Base-by-base conservation (phyloP, 768 basidiomycete genomes). In the Pleurotus giganteus region DNA sequence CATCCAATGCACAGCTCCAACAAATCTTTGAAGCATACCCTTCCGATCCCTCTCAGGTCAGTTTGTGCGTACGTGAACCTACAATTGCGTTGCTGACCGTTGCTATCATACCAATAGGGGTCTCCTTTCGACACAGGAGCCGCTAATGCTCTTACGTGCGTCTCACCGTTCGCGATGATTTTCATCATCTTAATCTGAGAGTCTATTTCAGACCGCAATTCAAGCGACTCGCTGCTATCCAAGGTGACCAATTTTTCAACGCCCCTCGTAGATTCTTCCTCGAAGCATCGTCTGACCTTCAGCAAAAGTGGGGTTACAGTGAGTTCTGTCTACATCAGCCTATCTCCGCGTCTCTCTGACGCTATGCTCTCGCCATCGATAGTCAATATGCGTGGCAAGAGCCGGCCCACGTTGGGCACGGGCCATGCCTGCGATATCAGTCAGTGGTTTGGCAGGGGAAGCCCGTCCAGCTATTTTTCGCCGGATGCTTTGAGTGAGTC, bases 141-240 rank as follows among this genome's bases (percentile, higher is more conserved):
- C 19, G 32, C 55, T 2, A 68, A 67, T 41, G 56, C 55, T 3
- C 47, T 64, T 19, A 66, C 63, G 65, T 64, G 15, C 12, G 64
- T n/a, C n/a, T 58, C n/a, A n/a, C 31, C 31, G 31, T 32, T 32
- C 31, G 13, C 31, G n/a, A n/a, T n/a, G n/a, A n/a, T n/a, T n/a
- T n/a, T n/a, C n/a, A n/a, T n/a, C n/a, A n/a, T n/a, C n/a, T n/a
- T n/a, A n/a, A n/a, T n/a, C n/a, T n/a, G n/a, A n/a, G n/a, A n/a
- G n/a, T n/a, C n/a, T n/a, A n/a, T n/a, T n/a, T n/a, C n/a, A 73
- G 73, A 2, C 73, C 74, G 3, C 49, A 77, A 58, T 76, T 63
- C 60, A 76, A 76, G 55, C 70, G 76, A 2, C 54, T 75, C 5
- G 68, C 74, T 1, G 70, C 72, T 0, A 54, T 74, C 12, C 66